Base-by-base conservation (phyloP, 371 early-diverging fungal species). In the Coemansia sp. region DNA sequence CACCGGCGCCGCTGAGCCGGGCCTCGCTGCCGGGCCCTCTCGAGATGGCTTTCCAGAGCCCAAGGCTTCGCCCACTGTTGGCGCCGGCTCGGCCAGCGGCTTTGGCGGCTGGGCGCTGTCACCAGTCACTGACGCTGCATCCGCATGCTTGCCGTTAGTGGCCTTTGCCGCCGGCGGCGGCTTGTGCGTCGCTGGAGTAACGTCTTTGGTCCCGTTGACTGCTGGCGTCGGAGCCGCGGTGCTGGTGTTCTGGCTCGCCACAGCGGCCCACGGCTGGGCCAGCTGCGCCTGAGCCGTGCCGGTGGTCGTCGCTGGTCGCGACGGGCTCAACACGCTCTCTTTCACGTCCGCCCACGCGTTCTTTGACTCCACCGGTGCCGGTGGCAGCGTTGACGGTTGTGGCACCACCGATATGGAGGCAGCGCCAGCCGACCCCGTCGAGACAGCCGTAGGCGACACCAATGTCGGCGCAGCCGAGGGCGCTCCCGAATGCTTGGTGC, bases 231-330 rank as follows among this genome's bases (percentile, higher is more conserved):
- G 36, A 5, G 47, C 51, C 53, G 36, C 16, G 1, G 57, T 20
- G 40, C 31, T 41, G 58, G 62, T 26, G 36, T 62, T 56, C 45
- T 70, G 77, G 42, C 80, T 65, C n/a, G 78, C 79, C 20, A 77
- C 57, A 4, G 80, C 80, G 13, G 80, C 77, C 79, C 80, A 80
- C 36, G 80, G 80, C 70, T 77, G 80, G 13, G 69, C 64, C 20
- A 79, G 40, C 32, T 59, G 48, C 8, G 67, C 49, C 31, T 67
- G 67, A 8, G 65, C 55, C n/a, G 55, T 14, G 31, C 72, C 61
- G 5, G 76, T 59, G 4, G 76, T 64, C 35, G 70, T 63, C 16
- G 45, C 57, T 26, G 67, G 78, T 13, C 64, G 62, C 26, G 75
- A 60, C 16, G 77, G 71, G 34, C 67, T 76, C 40, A 75, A 41